Conservation (phyloP, 176 grass and related monocot genomes). For the Carex scoparia region DNA sequence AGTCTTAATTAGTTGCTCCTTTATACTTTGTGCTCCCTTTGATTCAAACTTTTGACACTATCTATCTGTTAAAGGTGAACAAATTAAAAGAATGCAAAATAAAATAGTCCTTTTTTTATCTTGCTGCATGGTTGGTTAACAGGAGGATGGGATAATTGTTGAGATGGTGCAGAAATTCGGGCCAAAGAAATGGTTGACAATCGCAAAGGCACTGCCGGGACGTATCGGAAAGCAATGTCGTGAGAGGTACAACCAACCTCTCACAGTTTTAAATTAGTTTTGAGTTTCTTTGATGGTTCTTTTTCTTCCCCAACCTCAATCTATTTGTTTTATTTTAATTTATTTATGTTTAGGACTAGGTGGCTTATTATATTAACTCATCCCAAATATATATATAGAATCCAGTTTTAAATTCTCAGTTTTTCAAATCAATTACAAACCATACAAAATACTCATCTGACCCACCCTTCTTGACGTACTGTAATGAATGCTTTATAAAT, state of each 20-base stretch:
- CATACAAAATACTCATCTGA: background rate
- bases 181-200: conserved; percentile 93
- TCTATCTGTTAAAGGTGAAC: background rate
- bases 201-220: conserved; percentile 87
- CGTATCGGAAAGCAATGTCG: conserved; percentile 96
- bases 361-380: no score
- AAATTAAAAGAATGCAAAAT: background rate
- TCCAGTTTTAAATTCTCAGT: background rate
- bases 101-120: background rate
- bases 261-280: background rate
- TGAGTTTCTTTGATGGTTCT: no score
- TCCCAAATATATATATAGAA: background rate
- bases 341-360: no score
- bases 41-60: background rate
- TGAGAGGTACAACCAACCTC: conserved; percentile 54
- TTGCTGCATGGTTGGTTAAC: conserved; percentile 29
- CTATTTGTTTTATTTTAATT: no score
- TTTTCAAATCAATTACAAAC: background rate
- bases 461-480: conserved; percentile 6
- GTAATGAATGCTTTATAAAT: background rate
- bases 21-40: background rate
- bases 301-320: no score
- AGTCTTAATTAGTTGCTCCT: background rate
- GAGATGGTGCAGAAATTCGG: conserved; percentile 91
- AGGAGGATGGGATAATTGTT: conserved; percentile 93